phyloP scores from a whole-genome alignment of 768 basidiomycete genomes.

The Pisolithus microcarpus region DNA sequence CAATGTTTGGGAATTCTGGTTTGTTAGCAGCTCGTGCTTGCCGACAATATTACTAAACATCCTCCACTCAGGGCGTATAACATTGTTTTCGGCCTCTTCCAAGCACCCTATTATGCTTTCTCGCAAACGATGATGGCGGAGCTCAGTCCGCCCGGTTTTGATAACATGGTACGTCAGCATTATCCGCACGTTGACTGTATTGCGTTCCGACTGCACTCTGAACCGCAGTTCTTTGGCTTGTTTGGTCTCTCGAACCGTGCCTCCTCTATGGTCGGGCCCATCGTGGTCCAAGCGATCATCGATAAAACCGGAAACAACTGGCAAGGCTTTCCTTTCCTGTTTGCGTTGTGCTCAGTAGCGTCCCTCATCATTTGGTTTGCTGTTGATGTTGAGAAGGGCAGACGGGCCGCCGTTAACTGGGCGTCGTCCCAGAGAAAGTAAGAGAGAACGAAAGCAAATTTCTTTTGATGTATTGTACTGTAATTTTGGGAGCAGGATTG shows the following conservation, averaged over 20 bases:
- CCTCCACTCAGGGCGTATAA: slow-evolving; percentile 63
- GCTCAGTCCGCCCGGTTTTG: slow-evolving; percentile 79
- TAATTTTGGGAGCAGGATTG: too few relatives aligned
- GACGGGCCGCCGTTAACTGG: slow-evolving; percentile 55
- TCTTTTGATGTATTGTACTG: too few relatives aligned
- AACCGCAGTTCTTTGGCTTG: slow-evolving; percentile 70
- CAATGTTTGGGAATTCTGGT: slow-evolving; percentile 87
- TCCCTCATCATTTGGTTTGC: slow-evolving; percentile 74
- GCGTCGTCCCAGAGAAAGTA: slow-evolving; percentile 28
- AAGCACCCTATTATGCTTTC: slow-evolving; percentile 84
- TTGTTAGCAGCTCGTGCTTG: slow-evolving; percentile 1
- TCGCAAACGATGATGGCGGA: slow-evolving; percentile 88
- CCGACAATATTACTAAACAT: neutral
- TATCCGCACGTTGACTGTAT: neutral
- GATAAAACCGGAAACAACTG: slow-evolving; percentile 65
- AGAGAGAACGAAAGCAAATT: neutral
- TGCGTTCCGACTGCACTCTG: neutral
- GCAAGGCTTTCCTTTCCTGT: slow-evolving; percentile 81
- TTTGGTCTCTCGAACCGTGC: slow-evolving; percentile 80
- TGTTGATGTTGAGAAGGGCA: slow-evolving; percentile 56
- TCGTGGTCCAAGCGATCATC: slow-evolving; percentile 80
- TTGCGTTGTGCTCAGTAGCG: slow-evolving; percentile 59
- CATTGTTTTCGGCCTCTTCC: slow-evolving; percentile 71
- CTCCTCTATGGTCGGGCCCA: slow-evolving; percentile 83
- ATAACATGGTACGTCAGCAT: slow-evolving; percentile 53